These are phyloP conservation scores for Fusarium phyllophilum DNA, from an alignment of 2,329 filamentous ascomycete species.

Conservation along the genomic window DNA sequence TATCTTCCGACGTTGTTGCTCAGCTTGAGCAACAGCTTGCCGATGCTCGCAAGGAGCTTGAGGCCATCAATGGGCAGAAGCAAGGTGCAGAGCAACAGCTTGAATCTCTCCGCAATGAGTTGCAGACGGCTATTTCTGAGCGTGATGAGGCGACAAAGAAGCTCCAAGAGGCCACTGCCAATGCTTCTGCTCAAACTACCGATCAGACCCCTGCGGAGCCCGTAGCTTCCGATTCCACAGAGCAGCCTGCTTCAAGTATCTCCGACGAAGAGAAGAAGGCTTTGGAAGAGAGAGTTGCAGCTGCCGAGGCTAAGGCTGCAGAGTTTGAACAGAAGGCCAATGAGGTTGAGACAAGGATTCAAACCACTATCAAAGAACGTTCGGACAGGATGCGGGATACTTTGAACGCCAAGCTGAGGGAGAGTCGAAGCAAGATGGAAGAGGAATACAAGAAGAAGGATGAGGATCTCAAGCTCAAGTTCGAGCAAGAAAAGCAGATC, in stretches of 20 bases:
- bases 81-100: constrained; percentile 73
- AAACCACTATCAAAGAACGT: constrained; percentile 69
- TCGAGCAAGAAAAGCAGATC: constrained; percentile 72
- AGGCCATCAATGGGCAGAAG: constrained; percentile 74
- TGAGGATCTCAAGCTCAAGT: constrained; percentile 62
- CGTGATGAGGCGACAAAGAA: constrained; percentile 67
- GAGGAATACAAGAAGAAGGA: constrained; percentile 65
- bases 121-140: constrained; percentile 70
- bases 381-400: constrained; percentile 76
- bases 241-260: constrained; percentile 42
- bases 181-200: constrained; percentile 46
- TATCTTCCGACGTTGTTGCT: constrained; percentile 58
- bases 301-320: constrained; percentile 68
- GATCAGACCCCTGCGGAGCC: constrained; percentile 31
- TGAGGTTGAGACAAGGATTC: constrained; percentile 71
- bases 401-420: constrained; percentile 76
- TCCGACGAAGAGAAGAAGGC: constrained; percentile 68
- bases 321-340: constrained; percentile 72
- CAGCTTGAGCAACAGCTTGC: constrained; percentile 62
- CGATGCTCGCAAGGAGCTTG: constrained; percentile 68
- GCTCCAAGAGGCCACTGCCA: constrained; percentile 47
- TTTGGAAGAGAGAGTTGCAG: constrained; percentile 70
- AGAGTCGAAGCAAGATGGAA: constrained; percentile 65
- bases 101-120: constrained; percentile 63
- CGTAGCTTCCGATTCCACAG: constrained; percentile 25